Percentiles rank a stretch among this genome's conserved stretches.
These are phyloP conservation scores for Colletotrichum trifolii DNA, from an alignment of 2,329 filamentous ascomycete species.

Conservation along the genomic window DNA sequence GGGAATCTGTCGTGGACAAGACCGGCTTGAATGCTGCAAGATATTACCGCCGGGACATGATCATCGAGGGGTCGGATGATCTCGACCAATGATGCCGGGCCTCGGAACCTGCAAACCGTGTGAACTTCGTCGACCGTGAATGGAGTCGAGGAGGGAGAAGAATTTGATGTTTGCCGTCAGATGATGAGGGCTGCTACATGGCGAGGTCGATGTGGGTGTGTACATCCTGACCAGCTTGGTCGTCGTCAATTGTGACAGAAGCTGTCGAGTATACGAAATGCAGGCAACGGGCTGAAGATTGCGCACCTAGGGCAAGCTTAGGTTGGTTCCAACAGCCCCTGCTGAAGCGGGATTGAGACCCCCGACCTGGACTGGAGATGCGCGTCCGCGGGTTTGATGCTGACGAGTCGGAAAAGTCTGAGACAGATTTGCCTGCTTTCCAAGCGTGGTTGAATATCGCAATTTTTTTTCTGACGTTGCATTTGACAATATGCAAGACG, in stretches of 20 bases:
- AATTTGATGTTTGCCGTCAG: slow-evolving; percentile 18
- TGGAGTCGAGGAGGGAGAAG: slow-evolving; percentile 2
- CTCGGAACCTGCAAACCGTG: slow-evolving; percentile 15
- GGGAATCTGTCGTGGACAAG: slow-evolving; percentile 17
- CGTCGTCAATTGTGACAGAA: slow-evolving; percentile 31
- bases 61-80: slow-evolving; percentile 25
- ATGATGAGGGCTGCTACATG: slow-evolving; percentile 30
- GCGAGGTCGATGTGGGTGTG: slow-evolving; percentile 27
- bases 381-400: not conserved
- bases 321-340: slow-evolving; percentile 7
- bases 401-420: slow-evolving; percentile 1
- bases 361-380: slow-evolving; percentile 10
- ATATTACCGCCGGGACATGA: slow-evolving; percentile 28
- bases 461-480: slow-evolving; percentile 3
- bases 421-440: not conserved
- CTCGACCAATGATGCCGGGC: slow-evolving; percentile 21
- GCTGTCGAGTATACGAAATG: slow-evolving; percentile 1
- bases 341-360: slow-evolving; percentile 7
- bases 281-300: slow-evolving; percentile 35
- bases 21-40: slow-evolving; percentile 23
- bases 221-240: slow-evolving; percentile 25
- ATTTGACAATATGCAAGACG: slow-evolving; percentile 7
- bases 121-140: slow-evolving; percentile 1
- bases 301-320: slow-evolving; percentile 22
- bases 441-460: slow-evolving; percentile 1